phyloP scores from a whole-genome alignment of 441 rosid genomes.

The Corymbia calophylla region DNA sequence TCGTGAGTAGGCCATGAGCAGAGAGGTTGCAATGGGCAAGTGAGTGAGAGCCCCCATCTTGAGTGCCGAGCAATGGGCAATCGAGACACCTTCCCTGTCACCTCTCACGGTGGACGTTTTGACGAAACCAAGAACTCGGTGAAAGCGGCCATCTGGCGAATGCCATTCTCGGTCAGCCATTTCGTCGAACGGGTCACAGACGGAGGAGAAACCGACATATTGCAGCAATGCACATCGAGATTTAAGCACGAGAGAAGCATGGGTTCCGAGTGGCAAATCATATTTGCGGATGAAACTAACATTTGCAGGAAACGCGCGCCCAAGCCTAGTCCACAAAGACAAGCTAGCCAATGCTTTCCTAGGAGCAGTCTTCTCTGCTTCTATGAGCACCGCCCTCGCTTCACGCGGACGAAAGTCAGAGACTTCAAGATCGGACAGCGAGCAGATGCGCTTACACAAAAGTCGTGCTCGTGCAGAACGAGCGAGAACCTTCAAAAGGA shows the following conservation, averaged over 20 bases:
- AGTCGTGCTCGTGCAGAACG: not conserved
- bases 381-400: not conserved
- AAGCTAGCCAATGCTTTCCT: not conserved
- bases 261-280: not conserved
- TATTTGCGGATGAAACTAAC: not conserved
- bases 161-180: constrained; percentile 22
- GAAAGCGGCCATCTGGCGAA: not conserved
- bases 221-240: too few species aligned
- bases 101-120: constrained; percentile 14
- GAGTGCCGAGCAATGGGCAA: constrained; percentile 42
- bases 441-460: not conserved
- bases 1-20: constrained; percentile 37
- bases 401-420: not conserved
- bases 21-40: constrained; percentile 32
- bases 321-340: not conserved
- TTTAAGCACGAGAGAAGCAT: not conserved
- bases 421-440: not conserved
- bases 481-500: not conserved
- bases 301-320: not conserved
- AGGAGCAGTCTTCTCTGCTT: not conserved
- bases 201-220: not conserved
- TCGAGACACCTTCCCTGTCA: constrained; percentile 5
- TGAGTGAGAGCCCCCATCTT: constrained; percentile 38
- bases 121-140: constrained; percentile 19
- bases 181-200: constrained; percentile 25